A percentile compares a stretch with the other conserved stretches of the same genome.
Conservation (phyloP, 768 basidiomycete genomes). For the Harrya chromipes region DNA sequence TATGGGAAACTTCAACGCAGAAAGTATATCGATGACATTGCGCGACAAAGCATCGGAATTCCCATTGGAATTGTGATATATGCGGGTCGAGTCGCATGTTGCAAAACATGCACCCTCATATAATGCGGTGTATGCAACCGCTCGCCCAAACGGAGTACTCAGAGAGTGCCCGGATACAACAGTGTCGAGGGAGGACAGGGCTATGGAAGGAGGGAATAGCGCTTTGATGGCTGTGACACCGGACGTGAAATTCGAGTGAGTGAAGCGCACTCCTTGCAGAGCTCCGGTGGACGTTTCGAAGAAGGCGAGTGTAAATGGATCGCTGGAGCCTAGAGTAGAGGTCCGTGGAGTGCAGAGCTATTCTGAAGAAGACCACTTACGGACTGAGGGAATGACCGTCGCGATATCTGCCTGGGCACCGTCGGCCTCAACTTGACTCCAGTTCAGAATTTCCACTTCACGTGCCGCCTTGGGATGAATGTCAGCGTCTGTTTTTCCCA, state of each 20-base stretch:
- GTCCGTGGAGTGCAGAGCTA: not conserved
- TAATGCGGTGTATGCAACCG: constrained; percentile 75
- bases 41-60: constrained; percentile 9
- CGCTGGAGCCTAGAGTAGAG: constrained; percentile 34
- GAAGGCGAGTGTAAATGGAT: constrained; percentile 70
- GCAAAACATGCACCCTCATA: constrained; percentile 74
- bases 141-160: constrained; percentile 74
- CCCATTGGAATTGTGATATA: constrained; percentile 38
- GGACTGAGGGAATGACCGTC: constrained; percentile 44
- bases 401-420: constrained; percentile 49
- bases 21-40: constrained; percentile 48
- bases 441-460: constrained; percentile 57
- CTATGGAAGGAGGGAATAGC: constrained; percentile 69
- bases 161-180: constrained; percentile 73
- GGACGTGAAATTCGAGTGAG: constrained; percentile 84
- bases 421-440: constrained; percentile 68
- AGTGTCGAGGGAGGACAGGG: constrained; percentile 69
- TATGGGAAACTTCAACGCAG: constrained; percentile 49
- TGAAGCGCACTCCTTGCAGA: constrained; percentile 62
- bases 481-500: constrained; percentile 57
- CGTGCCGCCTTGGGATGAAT: constrained; percentile 46
- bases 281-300: constrained; percentile 50
- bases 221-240: constrained; percentile 80
- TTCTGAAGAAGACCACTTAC: constrained; percentile 39
- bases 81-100: constrained; percentile 54